Percentiles rank a stretch among this genome's conserved stretches.
Evolutionary conservation across 2,329 filamentous ascomycete species (phyloP).

Genomic region (Grosmannia clavigera): DNA sequence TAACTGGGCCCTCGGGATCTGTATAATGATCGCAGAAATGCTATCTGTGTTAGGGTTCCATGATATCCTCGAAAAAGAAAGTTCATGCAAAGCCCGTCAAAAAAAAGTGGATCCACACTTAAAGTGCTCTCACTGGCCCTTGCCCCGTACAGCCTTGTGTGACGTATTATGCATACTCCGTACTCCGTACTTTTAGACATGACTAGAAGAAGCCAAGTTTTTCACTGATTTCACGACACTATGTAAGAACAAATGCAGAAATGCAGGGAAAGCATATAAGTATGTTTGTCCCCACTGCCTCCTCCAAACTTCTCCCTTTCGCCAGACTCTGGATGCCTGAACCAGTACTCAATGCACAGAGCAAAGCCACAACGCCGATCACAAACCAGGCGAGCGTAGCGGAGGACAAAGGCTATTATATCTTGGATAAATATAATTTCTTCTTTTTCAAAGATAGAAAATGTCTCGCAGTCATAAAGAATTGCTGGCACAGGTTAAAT

Average conservation of each 20-base stretch:
- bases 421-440: no score
- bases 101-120: not conserved
- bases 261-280: not conserved
- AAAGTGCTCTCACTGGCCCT: not conserved
- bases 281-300: not conserved
- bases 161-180: not conserved
- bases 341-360: not conserved
- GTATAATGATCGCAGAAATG: not conserved
- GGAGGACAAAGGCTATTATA: no score
- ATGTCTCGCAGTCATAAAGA: not conserved
- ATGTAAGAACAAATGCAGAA: not conserved
- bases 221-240: not conserved
- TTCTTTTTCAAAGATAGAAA: not conserved
- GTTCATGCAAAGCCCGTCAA: not conserved
- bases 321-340: not conserved
- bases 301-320: not conserved
- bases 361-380: not conserved
- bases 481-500: not conserved
- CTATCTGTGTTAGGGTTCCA: not conserved
- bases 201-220: not conserved
- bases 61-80: not conserved
- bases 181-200: not conserved
- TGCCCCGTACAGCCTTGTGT: not conserved
- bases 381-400: not conserved
- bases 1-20: not conserved